Conservation (phyloP, 495 filamentous ascomycete species). For the Daldinia grandis region DNA sequence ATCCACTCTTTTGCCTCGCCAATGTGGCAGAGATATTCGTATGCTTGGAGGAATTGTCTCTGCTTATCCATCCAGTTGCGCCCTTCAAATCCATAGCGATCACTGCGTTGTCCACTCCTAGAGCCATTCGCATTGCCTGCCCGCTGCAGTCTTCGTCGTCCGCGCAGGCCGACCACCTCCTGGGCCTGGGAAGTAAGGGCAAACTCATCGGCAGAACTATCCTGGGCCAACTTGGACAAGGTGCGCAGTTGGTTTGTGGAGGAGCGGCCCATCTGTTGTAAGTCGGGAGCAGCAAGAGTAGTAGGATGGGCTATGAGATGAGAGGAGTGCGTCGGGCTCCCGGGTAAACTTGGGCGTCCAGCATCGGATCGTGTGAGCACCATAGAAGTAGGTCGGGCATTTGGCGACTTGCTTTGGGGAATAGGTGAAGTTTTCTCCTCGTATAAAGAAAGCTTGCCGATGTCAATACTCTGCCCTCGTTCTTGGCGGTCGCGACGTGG, state of each 20-base stretch:
- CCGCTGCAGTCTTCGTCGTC: constrained; percentile 82
- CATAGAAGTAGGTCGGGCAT: constrained; percentile 63
- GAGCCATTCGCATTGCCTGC: constrained; percentile 60
- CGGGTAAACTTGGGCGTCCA: constrained; percentile 45
- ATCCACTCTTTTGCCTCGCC: constrained; percentile 99
- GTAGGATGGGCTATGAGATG: constrained; percentile 47
- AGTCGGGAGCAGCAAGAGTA: constrained; percentile 70
- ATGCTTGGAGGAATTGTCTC: constrained; percentile 93
- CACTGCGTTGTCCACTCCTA: constrained; percentile 58
- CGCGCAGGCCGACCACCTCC: constrained; percentile 87
- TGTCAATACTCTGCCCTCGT: constrained; percentile 61
- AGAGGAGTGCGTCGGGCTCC: constrained; percentile 47
- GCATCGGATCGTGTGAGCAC: constrained; percentile 61
- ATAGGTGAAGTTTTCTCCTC: constrained; percentile 50
- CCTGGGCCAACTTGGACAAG: constrained; percentile 83
- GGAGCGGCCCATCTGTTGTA: constrained; percentile 80
- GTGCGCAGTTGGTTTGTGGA: constrained; percentile 89
- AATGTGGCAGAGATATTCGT: constrained; percentile 99
- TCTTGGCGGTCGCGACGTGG: constrained; percentile 48
- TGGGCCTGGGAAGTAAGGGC: constrained; percentile 74
- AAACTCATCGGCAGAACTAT: constrained; percentile 78
- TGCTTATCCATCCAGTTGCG: constrained; percentile 99
- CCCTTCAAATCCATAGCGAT: constrained; percentile 75
- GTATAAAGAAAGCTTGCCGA: constrained; percentile 55
- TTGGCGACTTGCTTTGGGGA: constrained; percentile 49